Evolutionary conservation across 768 basidiomycete genomes (phyloP).

Genomic region (Punctularia strigosozonata): DNA sequence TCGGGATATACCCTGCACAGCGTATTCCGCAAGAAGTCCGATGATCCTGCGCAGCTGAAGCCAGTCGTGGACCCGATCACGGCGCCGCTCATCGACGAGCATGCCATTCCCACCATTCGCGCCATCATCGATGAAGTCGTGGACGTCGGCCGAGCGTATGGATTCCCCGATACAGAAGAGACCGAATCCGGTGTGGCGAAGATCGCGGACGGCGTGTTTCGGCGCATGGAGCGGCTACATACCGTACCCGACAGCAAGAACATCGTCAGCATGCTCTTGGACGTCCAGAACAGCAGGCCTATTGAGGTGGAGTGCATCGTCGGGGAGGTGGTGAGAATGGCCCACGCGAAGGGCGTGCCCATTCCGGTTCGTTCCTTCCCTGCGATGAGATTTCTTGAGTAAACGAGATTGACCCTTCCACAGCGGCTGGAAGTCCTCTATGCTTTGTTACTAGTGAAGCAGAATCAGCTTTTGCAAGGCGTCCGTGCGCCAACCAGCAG

Average conservation of each 20-base stretch:
- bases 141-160: constrained; percentile 31
- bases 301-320: constrained; percentile 60
- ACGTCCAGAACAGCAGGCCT: constrained; percentile 38
- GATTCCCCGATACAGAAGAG: too few relatives aligned
- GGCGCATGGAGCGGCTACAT: constrained; percentile 27
- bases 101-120: constrained; percentile 33
- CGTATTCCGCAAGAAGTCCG: constrained; percentile 37
- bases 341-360: constrained; percentile 27
- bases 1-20: constrained; percentile 37
- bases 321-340: constrained; percentile 48
- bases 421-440: constrained; percentile 58
- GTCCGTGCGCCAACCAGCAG: too few relatives aligned
- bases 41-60: constrained; percentile 22
- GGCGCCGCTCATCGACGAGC: constrained; percentile 26
- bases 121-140: constrained; percentile 35
- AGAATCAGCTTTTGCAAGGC: constrained; percentile 50
- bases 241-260: constrained; percentile 30
- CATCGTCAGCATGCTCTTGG: constrained; percentile 52
- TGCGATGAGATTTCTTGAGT: too few relatives aligned
- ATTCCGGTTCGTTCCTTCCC: too few relatives aligned
- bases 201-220: constrained; percentile 26
- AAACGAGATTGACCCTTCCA: too few relatives aligned
- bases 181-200: too few relatives aligned
- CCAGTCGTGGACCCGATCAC: constrained; percentile 30
- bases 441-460: constrained; percentile 42